Evolutionary conservation across 1,284 basidiomycete genomes (phyloP), one percentile per base, ranked within the genome.

Genomic region (Meripilus lineatus): DNA sequence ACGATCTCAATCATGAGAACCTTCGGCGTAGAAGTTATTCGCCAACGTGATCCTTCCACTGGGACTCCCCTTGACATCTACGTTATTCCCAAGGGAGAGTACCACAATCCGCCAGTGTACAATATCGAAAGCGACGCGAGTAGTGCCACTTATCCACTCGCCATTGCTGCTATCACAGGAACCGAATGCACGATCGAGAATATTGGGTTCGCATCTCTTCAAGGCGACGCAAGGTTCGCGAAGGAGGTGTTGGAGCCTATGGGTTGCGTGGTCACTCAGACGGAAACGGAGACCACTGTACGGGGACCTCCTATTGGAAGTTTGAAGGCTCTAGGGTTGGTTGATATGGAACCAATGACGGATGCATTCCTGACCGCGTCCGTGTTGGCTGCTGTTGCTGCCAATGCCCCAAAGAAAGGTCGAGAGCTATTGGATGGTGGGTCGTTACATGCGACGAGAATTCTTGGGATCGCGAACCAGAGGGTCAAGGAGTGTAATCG

Each of bases 321-420:
- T 55, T 75, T 99, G 37, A 81, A 82, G 49, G 89, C 90, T 5
- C 75, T 97, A 40, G 91, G 91, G 30, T 75, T 84, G 53, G 82
- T 98, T 20, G 93, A 99, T 62, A 99, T 99, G 96, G 93, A 97
- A 67, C 84, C 88, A n/a, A 99, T 99, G 95, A 99, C 96, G 8
- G 95, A 99, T 63, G 95, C 94, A 5, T 99, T 99, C 74, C 77
- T 99, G 64, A 98, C 94, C 1, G 95, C 95, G 1, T 87, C 82
- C 6, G 93, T 88, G 2, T 71, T 99, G 14, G 92, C 93, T 40
- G 94, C 95, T 44, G 89, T 95, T 18, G 91, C 92, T 0, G 70
- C 68, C 26, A 69, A 71, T 11, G 80, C 69, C 38, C 70, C 72
- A 11, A 52, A 71, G 6, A 54, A 59, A 21, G 65, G 58, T 6